Evolutionary conservation across 352 stramenopile genomes (phyloP).

Genomic region (Aphanomyces invadans): DNA sequence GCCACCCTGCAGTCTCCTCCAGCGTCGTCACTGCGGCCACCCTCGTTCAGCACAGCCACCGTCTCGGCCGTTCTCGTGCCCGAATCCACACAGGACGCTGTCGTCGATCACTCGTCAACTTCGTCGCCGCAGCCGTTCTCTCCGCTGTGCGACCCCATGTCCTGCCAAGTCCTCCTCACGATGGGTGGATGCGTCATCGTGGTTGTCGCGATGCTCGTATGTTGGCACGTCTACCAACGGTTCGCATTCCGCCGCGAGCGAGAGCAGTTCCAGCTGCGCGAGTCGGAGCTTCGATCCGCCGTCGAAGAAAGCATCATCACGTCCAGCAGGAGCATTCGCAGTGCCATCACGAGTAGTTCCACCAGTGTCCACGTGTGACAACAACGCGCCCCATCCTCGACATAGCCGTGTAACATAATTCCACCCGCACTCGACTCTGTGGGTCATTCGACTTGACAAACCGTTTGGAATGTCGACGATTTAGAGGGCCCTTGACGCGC

Average conservation of each 20-base stretch:
- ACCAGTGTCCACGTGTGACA: not conserved
- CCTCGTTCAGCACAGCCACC: too few species aligned
- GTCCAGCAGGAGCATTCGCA: not conserved
- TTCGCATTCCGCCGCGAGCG: constrained; percentile 14
- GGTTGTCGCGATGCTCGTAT: not conserved
- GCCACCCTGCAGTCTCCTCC: too few species aligned
- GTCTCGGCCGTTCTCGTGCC: not conserved
- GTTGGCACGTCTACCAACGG: constrained; percentile 20
- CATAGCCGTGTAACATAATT: not conserved
- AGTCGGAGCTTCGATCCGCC: constrained; percentile 17
- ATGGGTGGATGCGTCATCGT: not conserved
- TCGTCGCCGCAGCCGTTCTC: not conserved
- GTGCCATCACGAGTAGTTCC: not conserved
- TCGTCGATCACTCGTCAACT: not conserved
- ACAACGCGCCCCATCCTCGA: not conserved
- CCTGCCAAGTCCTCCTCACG: not conserved
- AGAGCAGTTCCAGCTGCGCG: constrained; percentile 9
- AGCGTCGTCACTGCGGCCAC: too few species aligned
- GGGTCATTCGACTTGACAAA: too few species aligned
- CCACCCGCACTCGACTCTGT: too few species aligned
- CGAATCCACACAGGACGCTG: too few species aligned
- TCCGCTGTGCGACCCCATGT: not conserved
- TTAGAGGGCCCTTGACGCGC: too few species aligned
- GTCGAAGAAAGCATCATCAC: constrained; percentile 19
- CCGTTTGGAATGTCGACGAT: too few species aligned